Base-by-base conservation (phyloP, 371 early-diverging fungal species). In the Actinomortierella ambigua region DNA sequence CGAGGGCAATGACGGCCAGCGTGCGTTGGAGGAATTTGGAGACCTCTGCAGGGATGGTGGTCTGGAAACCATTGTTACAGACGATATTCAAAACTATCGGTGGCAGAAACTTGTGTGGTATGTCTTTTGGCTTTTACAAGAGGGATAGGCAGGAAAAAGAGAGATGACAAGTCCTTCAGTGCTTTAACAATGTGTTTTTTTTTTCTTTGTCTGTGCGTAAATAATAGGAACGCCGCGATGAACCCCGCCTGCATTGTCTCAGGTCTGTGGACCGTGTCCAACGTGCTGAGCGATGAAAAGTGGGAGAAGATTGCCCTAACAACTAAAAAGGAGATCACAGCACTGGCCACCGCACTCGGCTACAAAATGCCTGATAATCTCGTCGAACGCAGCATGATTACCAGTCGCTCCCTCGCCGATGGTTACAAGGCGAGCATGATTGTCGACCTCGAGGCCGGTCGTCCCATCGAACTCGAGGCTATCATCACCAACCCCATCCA, bases 91-190 rank as follows among this genome's bases (percentile, higher is more conserved):
- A 71, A 68, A 68, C 9, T 77, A 82, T 22, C 87, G 94, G 8
- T 94, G 94, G 94, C 86, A 87, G 53, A 95, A 95, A 65, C 58
- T 92, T 5, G 86, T 91, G n/a, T 93, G 93, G 92, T 81, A 69
- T 71, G 77, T 63, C 17, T 0, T 42, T 46, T 27, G 1, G 27
- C 11, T 4, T 34, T 34, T 11, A 11, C 34, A 11, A 11, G 11
- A 34, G 11, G 4, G 34, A 34, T 4, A 34, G 34, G 11, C 34
- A 34, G 34, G 46, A 52, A 23, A 49, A 49, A 23, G 3, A 14
- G 23, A 24, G 49, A n/a, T 13, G 46, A 20, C 20, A 18, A 46
- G 46, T 22, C 9, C 15, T 9, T 8, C 7, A 17, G 17, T 44
- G 17, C n/a, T 18, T 18, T 18, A 4, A 13, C 20, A 13, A 4